Evolutionary conservation across 192 early-diverging fungal genomes (phyloP).

Genomic region (Rhizoclosmatium sp.): DNA sequence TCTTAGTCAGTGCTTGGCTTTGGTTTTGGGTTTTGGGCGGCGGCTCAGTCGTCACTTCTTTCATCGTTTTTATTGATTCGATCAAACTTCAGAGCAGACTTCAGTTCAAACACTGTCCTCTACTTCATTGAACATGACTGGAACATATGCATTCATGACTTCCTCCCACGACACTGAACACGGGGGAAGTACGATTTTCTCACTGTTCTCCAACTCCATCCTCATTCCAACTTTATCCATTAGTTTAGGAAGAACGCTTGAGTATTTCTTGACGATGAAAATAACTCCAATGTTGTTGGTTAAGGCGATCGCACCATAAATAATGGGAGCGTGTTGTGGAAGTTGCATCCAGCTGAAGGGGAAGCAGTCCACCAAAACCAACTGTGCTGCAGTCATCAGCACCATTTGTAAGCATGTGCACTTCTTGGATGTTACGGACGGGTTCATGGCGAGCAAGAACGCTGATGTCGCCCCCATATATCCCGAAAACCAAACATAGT

Average conservation of each 20-base stretch:
- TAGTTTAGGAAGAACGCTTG: neutral
- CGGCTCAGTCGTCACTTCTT: too few species aligned
- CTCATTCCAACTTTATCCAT: constrained; percentile 9
- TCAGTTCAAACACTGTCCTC: too few species aligned
- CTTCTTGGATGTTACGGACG: neutral
- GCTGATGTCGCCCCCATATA: neutral
- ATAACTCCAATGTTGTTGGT: constrained; percentile 9
- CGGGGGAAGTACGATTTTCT: neutral
- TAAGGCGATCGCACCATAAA: constrained; percentile 12
- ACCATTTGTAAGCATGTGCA: neutral
- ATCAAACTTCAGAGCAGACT: too few species aligned
- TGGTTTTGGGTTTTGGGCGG: neutral
- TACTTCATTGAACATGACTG: neutral
- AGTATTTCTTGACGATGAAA: constrained; percentile 1
- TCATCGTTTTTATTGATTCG: too few species aligned
- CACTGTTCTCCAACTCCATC: neutral
- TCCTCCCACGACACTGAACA: neutral
- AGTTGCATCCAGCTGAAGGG: neutral
- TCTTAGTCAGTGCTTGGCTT: neutral
- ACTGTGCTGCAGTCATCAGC: neutral
- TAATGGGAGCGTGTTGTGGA: neutral
- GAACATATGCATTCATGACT: neutral
- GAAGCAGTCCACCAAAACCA: neutral
- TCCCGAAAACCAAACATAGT: neutral
- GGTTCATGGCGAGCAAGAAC: neutral